Conservation (phyloP, 2,329 filamentous ascomycete species). For the Diaporthe longicolla region DNA sequence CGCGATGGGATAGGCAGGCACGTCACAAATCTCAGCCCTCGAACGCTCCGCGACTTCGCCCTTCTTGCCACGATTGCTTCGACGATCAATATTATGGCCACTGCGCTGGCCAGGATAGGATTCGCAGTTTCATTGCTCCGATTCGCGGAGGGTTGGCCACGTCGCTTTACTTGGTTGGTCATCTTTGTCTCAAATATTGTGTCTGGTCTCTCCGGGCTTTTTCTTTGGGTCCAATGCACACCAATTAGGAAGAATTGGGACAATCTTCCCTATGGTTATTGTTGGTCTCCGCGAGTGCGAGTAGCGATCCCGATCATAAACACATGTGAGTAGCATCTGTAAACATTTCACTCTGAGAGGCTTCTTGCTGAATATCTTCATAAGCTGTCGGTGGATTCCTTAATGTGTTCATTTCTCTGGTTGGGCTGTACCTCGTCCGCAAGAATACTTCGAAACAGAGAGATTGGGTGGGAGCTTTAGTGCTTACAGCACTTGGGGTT, state of each 20-base stretch:
- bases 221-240: constrained; percentile 31
- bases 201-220: constrained; percentile 14
- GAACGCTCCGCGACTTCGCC: background rate
- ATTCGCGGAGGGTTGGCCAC: constrained; percentile 19
- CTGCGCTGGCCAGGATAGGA: constrained; percentile 8
- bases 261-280: background rate
- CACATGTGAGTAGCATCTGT: background rate
- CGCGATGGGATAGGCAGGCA: constrained; percentile 13
- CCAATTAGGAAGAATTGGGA: constrained; percentile 34
- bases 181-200: constrained; percentile 24
- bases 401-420: constrained; percentile 11
- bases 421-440: constrained; percentile 21
- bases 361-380: background rate
- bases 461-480: constrained; percentile 25
- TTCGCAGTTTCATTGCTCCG: constrained; percentile 31
- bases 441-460: constrained; percentile 13
- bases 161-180: constrained; percentile 17
- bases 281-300: constrained; percentile 4
- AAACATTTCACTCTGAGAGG: background rate
- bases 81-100: background rate
- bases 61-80: background rate
- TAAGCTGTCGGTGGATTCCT: constrained; percentile 19
- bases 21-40: constrained; percentile 14
- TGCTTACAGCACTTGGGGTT: constrained; percentile 1
- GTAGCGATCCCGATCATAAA: constrained; percentile 33